Percentiles rank a stretch among this genome's conserved stretches.
phyloP scores from a whole-genome alignment of 176 grass and related monocot genomes.

The Oryza officinalis region DNA sequence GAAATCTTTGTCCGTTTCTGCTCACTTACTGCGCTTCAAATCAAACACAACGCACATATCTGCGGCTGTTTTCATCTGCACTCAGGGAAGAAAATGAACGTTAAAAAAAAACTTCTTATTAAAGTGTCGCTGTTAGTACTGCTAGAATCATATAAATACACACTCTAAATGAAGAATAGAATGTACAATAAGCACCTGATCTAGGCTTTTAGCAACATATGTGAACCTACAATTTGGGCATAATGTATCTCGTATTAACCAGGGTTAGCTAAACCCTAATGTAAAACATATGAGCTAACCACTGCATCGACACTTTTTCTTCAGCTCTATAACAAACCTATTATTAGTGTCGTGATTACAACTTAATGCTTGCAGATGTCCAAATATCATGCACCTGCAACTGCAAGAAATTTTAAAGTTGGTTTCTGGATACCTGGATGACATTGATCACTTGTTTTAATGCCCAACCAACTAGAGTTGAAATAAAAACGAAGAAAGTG shows the following conservation, averaged over 20 bases:
- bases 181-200: neutral
- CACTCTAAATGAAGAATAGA: no score
- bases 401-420: conserved; percentile 1
- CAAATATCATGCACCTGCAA: conserved; percentile 4
- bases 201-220: neutral
- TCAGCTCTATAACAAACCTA: neutral
- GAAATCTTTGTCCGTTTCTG: neutral
- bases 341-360: neutral
- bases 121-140: neutral
- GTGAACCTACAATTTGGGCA: conserved; percentile 10
- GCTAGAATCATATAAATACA: neutral
- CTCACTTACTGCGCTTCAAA: conserved; percentile 60
- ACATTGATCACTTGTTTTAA: conserved; percentile 84
- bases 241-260: neutral
- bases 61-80: conserved; percentile 81
- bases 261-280: conserved; percentile 11
- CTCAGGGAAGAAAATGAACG: neutral
- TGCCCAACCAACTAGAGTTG: conserved; percentile 74
- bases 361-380: neutral
- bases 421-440: conserved; percentile 57
- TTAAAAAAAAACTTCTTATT: neutral
- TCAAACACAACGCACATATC: conserved; percentile 65
- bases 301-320: neutral
- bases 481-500: conserved; percentile 52
- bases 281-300: neutral